Percentiles rank a stretch among this genome's conserved stretches.
Evolutionary conservation across 1,284 basidiomycete genomes (phyloP).

Genomic region (Apiotrichum domesticum): DNA sequence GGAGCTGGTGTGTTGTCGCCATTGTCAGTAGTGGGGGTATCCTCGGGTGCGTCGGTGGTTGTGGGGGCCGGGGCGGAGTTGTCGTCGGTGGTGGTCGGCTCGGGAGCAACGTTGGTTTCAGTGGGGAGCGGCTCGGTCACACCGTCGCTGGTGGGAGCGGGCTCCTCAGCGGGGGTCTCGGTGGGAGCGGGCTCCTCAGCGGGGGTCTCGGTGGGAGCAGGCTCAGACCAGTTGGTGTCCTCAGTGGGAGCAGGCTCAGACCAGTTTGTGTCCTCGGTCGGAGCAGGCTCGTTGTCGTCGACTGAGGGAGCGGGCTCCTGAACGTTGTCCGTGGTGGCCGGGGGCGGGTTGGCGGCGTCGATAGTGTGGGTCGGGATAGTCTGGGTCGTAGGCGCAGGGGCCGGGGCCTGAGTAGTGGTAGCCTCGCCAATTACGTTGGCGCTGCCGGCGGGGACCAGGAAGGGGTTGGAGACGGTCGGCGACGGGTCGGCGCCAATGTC

Average conservation of each 20-base stretch:
- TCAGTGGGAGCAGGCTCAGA: too few relatives aligned
- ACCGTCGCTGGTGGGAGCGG: not conserved
- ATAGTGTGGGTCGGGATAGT: not conserved
- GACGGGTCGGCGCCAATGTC: constrained; percentile 8
- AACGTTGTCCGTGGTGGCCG: too few relatives aligned
- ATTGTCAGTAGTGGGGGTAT: not conserved
- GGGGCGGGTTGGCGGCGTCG: too few relatives aligned
- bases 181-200: not conserved
- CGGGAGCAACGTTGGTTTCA: too few relatives aligned
- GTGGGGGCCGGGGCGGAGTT: not conserved
- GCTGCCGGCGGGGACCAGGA: constrained; percentile 25
- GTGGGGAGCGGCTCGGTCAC: not conserved
- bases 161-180: not conserved
- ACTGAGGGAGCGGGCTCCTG: too few relatives aligned
- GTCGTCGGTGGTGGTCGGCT: not conserved
- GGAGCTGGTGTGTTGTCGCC: not conserved
- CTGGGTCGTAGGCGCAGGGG: not conserved
- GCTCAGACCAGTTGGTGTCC: not conserved
- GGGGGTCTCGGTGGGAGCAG: constrained; percentile 7
- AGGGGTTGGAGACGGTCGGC: constrained; percentile 18
- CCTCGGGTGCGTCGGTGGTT: not conserved
- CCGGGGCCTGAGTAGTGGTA: not conserved
- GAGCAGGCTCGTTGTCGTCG: not conserved
- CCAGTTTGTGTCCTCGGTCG: not conserved
- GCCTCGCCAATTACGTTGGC: constrained; percentile 15